Base-by-base conservation (phyloP, 495 filamentous ascomycete genomes). In the Penicillium mononematosum region DNA sequence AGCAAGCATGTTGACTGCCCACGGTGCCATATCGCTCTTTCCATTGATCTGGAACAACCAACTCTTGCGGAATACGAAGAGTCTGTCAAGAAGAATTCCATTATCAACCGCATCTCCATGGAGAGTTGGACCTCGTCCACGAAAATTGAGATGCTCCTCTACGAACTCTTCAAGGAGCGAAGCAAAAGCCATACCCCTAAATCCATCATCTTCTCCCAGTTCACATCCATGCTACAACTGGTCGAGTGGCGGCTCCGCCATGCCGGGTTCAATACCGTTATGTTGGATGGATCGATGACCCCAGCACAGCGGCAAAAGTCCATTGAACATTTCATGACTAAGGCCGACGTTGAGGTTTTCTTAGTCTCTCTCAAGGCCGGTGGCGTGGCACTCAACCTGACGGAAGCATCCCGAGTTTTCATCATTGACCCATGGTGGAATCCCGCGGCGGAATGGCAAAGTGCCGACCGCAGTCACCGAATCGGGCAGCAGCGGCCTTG, bases 351-450 rank as follows among this genome's bases (percentile, higher is more conserved):
- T 3, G 93, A 96, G 68, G 91, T 95, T 43, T 97, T 98, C 68
- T 77, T 98, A 2, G 93, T 98, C 1, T 96, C 90, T 8, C 80
- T 98, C 42, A 97, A 96, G 71, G 94, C 94, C 20, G 94, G 94
- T 48, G 94, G 94, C 60, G 94, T 98, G 2, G 94, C 94, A 0
- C 75, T 98, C 58, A 98, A 98, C 64, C 73, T 98, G 50, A 97
- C 92, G 0, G 93, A 98, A 69, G 94, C 94, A 2, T 93, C 88
- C 2, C 83, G 88, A 17, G 92, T 98, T 8, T 96, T 96, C 68
- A 96, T 98, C 47, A 85, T 97, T 50, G 94, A 98, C 67, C 93
- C 93, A 75, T 96, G 92, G 92, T 96, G 93, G 93, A 97, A 97
- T 59, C 93, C 93, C 4, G 91, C 92, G 20, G 92, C 92, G 5